Conservation (phyloP, 495 filamentous ascomycete genomes). For the Clavariopsis aquatica region DNA sequence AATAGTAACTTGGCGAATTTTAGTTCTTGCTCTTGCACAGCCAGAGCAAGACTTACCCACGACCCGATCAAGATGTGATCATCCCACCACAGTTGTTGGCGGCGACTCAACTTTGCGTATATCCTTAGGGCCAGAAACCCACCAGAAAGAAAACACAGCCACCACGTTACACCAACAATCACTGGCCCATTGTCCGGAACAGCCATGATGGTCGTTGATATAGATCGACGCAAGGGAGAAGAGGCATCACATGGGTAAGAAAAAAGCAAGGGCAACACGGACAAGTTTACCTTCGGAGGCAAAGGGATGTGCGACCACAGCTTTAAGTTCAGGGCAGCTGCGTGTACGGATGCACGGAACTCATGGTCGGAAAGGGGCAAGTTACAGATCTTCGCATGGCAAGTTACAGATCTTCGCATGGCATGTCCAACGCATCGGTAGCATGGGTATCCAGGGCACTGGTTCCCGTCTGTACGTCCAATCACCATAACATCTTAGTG, state of each 20-base stretch:
- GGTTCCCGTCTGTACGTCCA: no score
- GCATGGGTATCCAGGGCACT: no score
- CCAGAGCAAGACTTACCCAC: not conserved
- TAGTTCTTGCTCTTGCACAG: not conserved
- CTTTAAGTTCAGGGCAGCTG: no score
- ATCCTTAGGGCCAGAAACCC: not conserved
- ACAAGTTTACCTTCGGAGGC: no score
- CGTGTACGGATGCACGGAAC: no score
- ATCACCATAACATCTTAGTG: no score
- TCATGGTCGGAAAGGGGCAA: no score
- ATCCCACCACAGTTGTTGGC: constrained; percentile 1
- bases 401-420: no score
- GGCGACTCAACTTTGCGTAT: constrained; percentile 6
- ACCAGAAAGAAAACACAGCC: not conserved
- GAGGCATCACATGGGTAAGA: not conserved
- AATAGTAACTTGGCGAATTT: not conserved
- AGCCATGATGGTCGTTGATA: not conserved
- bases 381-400: no score
- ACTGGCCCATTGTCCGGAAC: constrained; percentile 1
- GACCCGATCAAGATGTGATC: not conserved
- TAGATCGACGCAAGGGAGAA: not conserved
- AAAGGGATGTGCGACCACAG: no score
- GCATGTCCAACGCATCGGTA: no score
- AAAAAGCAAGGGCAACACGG: no score
- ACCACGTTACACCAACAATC: constrained; percentile 2